A percentile compares a stretch with the other conserved stretches of the same genome.
Evolutionary conservation across 495 filamentous ascomycete genomes (phyloP).

Genomic region (Penicillium paradoxum): DNA sequence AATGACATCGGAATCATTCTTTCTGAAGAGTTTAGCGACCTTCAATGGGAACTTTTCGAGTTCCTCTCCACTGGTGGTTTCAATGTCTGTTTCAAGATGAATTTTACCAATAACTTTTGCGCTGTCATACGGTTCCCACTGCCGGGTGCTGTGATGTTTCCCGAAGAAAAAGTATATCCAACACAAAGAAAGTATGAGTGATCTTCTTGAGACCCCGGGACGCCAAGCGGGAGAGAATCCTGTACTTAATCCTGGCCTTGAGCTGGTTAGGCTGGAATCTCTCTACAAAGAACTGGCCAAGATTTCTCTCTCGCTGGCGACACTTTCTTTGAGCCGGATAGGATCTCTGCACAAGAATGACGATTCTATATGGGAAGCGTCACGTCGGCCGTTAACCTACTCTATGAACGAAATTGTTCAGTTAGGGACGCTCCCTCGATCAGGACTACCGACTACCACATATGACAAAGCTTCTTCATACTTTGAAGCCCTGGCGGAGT

Average conservation of each 20-base stretch:
- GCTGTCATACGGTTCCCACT: conserved; percentile 13
- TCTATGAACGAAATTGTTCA: conserved; percentile 32
- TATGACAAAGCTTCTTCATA: neutral
- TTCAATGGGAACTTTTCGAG: conserved; percentile 2
- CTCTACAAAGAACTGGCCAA: conserved; percentile 32
- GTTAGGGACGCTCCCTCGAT: conserved; percentile 22
- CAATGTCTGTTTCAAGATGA: conserved; percentile 15
- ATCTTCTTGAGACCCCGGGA: conserved; percentile 25
- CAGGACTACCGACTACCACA: conserved; percentile 29
- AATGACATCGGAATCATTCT: neutral
- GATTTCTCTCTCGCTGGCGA: conserved; percentile 33
- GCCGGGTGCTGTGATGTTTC: conserved; percentile 18
- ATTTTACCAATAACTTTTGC: neutral
- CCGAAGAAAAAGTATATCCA: conserved; percentile 39
- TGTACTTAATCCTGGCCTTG: conserved; percentile 29
- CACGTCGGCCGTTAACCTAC: conserved; percentile 18
- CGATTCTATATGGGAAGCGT: conserved; percentile 17
- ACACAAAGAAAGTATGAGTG: conserved; percentile 23
- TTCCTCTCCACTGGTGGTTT: conserved; percentile 13
- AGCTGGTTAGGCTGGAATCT: conserved; percentile 20
- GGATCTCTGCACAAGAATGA: conserved; percentile 28
- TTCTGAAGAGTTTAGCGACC: neutral
- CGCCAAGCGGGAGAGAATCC: conserved; percentile 7
- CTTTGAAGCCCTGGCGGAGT: neutral
- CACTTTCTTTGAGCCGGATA: conserved; percentile 25